Base-by-base conservation (phyloP, 1,284 basidiomycete species). In the Wallemia mellicola region DNA sequence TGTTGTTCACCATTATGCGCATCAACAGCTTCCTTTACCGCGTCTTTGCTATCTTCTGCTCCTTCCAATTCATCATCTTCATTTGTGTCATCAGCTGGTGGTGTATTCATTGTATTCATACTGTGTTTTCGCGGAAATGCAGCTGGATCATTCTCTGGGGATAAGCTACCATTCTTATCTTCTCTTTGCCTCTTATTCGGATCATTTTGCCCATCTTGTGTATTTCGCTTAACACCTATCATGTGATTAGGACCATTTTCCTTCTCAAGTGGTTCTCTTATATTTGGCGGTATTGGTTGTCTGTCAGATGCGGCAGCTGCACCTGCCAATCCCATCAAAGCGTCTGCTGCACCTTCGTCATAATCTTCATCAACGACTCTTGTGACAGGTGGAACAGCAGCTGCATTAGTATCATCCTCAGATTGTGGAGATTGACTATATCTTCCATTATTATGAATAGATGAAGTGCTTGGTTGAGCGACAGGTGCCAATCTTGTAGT, bases 331-430 rank as follows among this genome's bases (percentile, higher is more conserved):
- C 73, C 76, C 66, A 86, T 80, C 33, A 86, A 70, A 0, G 80
- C 75, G 63, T 82, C 82, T 1, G 60, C 64, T 2, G 79, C 79
- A 60, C 78, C 79, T 66, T 83, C 83, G 62, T 86, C 83, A 62
- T 86, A 86, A 64, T 87, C 80, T 63, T 87, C 84, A 64, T 86
- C 83, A 19, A 86, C 75, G 1, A 76, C 71, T 17, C 83, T 73
- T 17, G 76, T n/a, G 38, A 48, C 72, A 5, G 80, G 80, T 22
- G 76, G 75, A 7, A 57, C 60, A 26, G 59, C 57, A 26, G 54
- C 58, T 75, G 72, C 80, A 48, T 25, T 61, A 33, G 32, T 61
- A 59, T 24, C 59, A 17, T 60, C 32, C 24, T 54, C 17, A 28
- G 56, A 54, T 14, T 54, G 59, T 24, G 27, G 28, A 27, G 2